phyloP scores from a whole-genome alignment of 2,329 filamentous ascomycete genomes.

The Thielaviopsis populi region DNA sequence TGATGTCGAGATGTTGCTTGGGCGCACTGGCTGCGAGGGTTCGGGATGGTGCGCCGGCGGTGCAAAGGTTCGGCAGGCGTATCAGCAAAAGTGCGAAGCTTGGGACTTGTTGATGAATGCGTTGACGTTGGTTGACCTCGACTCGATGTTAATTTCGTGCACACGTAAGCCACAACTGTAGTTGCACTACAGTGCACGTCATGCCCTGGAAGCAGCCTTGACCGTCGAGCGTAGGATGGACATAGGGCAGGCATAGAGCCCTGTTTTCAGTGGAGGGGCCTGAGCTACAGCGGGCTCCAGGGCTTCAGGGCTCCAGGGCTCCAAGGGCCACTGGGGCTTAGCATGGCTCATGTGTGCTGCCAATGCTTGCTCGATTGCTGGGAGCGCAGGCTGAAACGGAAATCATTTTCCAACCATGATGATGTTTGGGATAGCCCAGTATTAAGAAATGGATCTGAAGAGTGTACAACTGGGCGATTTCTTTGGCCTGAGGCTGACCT shows the following conservation, averaged over 20 bases:
- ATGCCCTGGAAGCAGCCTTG: background rate
- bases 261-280: background rate
- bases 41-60: background rate
- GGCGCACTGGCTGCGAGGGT: background rate
- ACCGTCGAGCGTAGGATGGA: background rate
- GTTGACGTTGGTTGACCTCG: background rate
- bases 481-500: background rate
- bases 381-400: background rate
- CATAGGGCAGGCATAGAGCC: background rate
- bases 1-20: background rate
- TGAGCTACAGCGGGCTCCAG: background rate
- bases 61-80: background rate
- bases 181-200: background rate
- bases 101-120: background rate
- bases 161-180: slow-evolving; percentile 17
- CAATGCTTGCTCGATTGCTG: background rate
- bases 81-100: background rate
- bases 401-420: background rate
- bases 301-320: background rate
- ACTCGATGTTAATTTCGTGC: slow-evolving; percentile 11
- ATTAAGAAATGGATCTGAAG: no score
- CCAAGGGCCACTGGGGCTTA: background rate
- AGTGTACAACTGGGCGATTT: background rate
- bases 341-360: background rate
- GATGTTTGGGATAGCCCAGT: background rate